Percentiles rank a stretch among this genome's conserved stretches.
Conservation (phyloP, 2,329 filamentous ascomycete species). For the Apiospora pterosperma region DNA sequence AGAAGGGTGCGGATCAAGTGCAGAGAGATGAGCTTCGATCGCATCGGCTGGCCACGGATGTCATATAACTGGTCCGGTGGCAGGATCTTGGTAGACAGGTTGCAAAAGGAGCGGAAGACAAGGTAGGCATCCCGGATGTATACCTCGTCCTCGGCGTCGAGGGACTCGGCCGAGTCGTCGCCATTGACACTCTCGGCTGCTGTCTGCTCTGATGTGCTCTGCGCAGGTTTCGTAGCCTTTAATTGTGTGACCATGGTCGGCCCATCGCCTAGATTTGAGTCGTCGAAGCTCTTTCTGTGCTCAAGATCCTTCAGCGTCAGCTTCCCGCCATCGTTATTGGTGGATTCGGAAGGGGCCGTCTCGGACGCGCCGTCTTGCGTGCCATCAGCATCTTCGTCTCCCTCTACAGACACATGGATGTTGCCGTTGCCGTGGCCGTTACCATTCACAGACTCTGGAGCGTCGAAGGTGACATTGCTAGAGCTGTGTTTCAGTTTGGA, state of each 20-base stretch:
- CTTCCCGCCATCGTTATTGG: slow-evolving; percentile 42
- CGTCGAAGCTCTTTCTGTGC: slow-evolving; percentile 65
- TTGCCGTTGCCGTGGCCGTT: slow-evolving; percentile 22
- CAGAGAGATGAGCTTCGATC: slow-evolving; percentile 91
- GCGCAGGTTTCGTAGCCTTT: slow-evolving; percentile 41
- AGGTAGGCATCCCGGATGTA: slow-evolving; percentile 97
- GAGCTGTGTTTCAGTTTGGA: slow-evolving; percentile 48
- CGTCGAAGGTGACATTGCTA: slow-evolving; percentile 50
- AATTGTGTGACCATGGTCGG: slow-evolving; percentile 65
- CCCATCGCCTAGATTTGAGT: slow-evolving; percentile 63
- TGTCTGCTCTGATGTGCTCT: slow-evolving; percentile 52
- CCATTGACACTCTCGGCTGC: slow-evolving; percentile 47
- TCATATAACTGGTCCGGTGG: slow-evolving; percentile 90
- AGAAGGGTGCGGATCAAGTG: slow-evolving; percentile 94
- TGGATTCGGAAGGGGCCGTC: slow-evolving; percentile 19
- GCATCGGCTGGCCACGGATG: slow-evolving; percentile 90
- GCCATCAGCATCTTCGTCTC: slow-evolving; percentile 35
- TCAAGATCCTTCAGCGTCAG: slow-evolving; percentile 66
- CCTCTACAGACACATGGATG: slow-evolving; percentile 19
- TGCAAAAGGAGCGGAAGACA: slow-evolving; percentile 96
- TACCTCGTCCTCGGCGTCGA: slow-evolving; percentile 83
- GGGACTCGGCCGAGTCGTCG: slow-evolving; percentile 55
- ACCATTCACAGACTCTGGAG: slow-evolving; percentile 35
- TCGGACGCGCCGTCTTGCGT: slow-evolving; percentile 17
- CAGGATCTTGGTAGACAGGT: slow-evolving; percentile 88